A percentile compares a stretch with the other conserved stretches of the same genome.
These are phyloP conservation scores for Chlorella sp. DNA, from an alignment of 139 green algal genomes.

Conservation along the genomic window DNA sequence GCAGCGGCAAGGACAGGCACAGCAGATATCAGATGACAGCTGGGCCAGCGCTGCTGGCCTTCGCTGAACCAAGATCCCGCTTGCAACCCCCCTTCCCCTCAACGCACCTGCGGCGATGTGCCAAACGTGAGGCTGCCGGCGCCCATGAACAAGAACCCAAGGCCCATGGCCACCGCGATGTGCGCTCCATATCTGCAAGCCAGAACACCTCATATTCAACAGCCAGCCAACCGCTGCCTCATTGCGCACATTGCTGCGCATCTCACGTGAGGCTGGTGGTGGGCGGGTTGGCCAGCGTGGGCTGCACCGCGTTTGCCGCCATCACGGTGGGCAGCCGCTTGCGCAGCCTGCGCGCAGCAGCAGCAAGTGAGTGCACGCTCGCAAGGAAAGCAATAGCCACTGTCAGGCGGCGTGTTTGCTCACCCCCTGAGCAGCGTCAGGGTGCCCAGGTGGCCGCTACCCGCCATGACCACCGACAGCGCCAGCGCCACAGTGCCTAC, in stretches of 20 bases:
- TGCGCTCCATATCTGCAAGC: no score
- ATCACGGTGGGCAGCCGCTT: slow-evolving; percentile 44
- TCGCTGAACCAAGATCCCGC: slow-evolving; percentile 12
- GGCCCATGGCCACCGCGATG: no score
- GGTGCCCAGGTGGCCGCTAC: slow-evolving; percentile 87
- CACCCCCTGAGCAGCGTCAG: slow-evolving; percentile 82
- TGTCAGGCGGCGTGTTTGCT: neutral
- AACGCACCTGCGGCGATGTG: slow-evolving; percentile 56
- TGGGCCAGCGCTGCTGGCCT: no score
- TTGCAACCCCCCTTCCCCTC: neutral
- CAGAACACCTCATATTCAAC: no score
- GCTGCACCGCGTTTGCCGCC: slow-evolving; percentile 10
- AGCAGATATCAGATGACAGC: no score
- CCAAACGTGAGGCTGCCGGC: slow-evolving; percentile 77
- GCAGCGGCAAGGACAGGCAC: slow-evolving; percentile 14
- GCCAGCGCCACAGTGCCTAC: slow-evolving; percentile 64
- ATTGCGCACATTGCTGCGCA: no score
- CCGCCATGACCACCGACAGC: slow-evolving; percentile 90
- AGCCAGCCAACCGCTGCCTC: no score
- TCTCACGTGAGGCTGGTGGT: slow-evolving; percentile 67
- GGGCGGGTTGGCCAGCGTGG: neutral
- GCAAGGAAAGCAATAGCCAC: neutral
- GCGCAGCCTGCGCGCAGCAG: slow-evolving; percentile 46
- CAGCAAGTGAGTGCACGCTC: neutral
- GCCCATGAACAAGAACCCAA: slow-evolving; percentile 93